Base-by-base conservation (phyloP, 495 filamentous ascomycete genomes). In the Chaetomium fimeti region DNA sequence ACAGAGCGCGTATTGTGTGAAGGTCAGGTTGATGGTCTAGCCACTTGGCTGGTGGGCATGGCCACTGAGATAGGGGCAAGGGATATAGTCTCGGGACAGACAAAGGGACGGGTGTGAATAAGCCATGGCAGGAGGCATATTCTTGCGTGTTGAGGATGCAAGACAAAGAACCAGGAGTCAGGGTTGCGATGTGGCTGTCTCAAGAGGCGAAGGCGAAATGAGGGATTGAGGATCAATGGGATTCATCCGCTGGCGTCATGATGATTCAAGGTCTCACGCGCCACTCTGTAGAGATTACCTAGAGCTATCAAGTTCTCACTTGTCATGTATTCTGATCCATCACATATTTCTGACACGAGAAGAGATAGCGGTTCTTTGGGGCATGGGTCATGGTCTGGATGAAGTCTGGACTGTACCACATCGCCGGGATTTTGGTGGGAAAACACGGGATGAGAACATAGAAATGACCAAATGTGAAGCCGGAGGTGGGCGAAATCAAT, bases 81-180 rank as follows among this genome's bases (percentile, higher is more conserved):
- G 42, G 29, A 48, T 60, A 60, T 60, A 60, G 15, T 22, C n/a
- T 13, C 18, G 16, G 27, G 27, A 3, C 16, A 22, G 25, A 59
- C 57, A 59, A 60, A 60, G 57, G n/a, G 29, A 38, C 28, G 57
- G 32, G 3, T 11, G 32, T 57, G 54, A 57, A 57, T 24, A 5
- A 24, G 52, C 15, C 27, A 20, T 55, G 52, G 27, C 27, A 57
- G 2, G 18, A 24, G 12, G 32, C 53, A 38, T 55, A 42, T 6
- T 25, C 13, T 28, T 57, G 54, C 38, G 13, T 18, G 22, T 20
- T 25, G 2, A 28, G 24, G 24, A 24, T 24, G 24, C 0, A n/a
- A 20, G 38, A 58, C 56, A 58, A 58, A 58, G 56, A 47, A 28
- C 18, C 1, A 13, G 24, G 2, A 4, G 3, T n/a, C 5, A 18